phyloP scores from a whole-genome alignment of 169 alveolate genomes.

The Cryptosporidium canis region DNA sequence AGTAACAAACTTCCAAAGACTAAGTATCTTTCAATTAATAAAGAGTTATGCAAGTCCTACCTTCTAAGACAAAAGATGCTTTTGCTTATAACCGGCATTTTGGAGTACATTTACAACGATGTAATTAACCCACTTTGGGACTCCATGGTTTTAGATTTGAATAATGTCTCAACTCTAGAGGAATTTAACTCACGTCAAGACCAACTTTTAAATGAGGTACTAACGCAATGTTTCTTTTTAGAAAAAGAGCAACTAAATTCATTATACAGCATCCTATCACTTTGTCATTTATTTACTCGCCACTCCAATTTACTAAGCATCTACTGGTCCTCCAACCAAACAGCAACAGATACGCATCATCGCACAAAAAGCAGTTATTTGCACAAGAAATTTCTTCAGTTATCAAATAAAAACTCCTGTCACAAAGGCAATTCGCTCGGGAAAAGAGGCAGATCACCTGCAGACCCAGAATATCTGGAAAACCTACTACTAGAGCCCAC shows the following conservation, averaged over 20 bases:
- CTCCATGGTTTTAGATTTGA: neutral
- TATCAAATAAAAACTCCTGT: neutral
- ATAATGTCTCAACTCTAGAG: conserved; percentile 16
- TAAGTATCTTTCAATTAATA: neutral
- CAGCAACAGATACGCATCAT: neutral
- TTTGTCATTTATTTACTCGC: conserved; percentile 30
- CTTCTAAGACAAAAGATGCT: conserved; percentile 51
- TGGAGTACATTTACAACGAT: conserved; percentile 28
- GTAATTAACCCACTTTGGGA: conserved; percentile 26
- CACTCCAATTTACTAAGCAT: conserved; percentile 24
- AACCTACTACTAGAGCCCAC: conserved; percentile 11
- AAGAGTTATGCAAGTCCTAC: neutral
- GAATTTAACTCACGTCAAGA: conserved; percentile 10
- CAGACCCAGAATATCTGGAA: neutral
- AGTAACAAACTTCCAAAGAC: neutral
- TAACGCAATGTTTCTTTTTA: conserved; percentile 34
- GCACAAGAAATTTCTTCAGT: neutral
- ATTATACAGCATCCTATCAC: conserved; percentile 21
- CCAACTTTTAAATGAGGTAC: conserved; percentile 1
- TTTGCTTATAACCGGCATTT: conserved; percentile 10
- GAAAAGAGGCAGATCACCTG: neutral
- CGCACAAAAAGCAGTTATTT: neutral
- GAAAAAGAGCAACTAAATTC: conserved; percentile 1
- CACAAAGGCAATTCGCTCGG: no score
- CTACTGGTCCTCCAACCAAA: neutral